These are phyloP conservation scores for Bullera alba DNA, from an alignment of 768 basidiomycete species.

Conservation along the genomic window DNA sequence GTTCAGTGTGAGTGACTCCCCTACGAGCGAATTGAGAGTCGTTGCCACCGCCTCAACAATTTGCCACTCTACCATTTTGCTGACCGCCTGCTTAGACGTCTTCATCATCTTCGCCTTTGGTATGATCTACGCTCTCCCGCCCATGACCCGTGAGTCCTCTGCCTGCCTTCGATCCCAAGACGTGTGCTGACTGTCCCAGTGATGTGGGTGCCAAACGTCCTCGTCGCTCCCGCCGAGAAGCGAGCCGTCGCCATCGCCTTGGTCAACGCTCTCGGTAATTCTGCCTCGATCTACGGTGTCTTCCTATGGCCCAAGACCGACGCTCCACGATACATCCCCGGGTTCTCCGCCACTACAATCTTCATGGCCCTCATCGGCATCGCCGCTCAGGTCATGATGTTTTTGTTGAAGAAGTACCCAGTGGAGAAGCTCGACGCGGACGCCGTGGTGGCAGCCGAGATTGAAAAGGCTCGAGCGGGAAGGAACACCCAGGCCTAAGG, in stretches of 20 bases:
- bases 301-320: conserved; percentile 44
- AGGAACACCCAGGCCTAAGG: too few species aligned
- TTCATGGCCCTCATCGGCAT: conserved; percentile 32
- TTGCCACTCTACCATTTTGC: too few species aligned
- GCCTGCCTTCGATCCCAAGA: background rate
- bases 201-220: conserved; percentile 45
- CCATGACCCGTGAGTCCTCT: conserved; percentile 12
- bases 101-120: conserved; percentile 46
- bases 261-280: conserved; percentile 42
- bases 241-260: conserved; percentile 42
- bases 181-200: conserved; percentile 7
- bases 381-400: conserved; percentile 26
- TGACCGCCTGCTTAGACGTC: conserved; percentile 37
- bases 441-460: conserved; percentile 24
- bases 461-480: too few species aligned
- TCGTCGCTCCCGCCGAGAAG: conserved; percentile 41
- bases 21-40: background rate
- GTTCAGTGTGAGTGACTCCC: conserved; percentile 20
- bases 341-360: conserved; percentile 41
- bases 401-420: conserved; percentile 38
- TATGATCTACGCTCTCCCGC: conserved; percentile 39
- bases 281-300: conserved; percentile 43
- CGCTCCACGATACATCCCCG: conserved; percentile 39
- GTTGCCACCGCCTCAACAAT: too few species aligned
- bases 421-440: conserved; percentile 26